Evolutionary conservation across 768 basidiomycete species (phyloP), one percentile per base, ranked within the genome.

Genomic region (Mycena galericulata): DNA sequence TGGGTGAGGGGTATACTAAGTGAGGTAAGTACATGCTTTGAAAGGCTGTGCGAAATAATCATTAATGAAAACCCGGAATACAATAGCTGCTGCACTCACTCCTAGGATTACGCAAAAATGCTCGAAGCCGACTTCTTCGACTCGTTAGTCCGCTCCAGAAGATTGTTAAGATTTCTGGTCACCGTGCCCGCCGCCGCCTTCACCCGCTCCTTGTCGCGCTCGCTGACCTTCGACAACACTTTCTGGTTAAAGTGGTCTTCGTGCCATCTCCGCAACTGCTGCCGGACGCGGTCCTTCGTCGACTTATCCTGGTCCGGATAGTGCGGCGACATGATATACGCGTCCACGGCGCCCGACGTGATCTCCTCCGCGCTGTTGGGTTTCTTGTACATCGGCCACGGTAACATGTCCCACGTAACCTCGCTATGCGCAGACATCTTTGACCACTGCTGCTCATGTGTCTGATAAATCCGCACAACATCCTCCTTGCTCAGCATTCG

Each of bases 231-330:
- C 14, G 85, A 80, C 74, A 94, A 76, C 59, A 87, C 79, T 76
- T 90, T 89, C 38, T 88, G 88, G 71, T 94, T 90, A 74, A 95
- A 94, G 36, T 91, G 88, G 79, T 95, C 93, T 5, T 93, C 93
- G 78, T 95, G 93, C 93, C 92, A 95, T 70, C 85, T 81, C 77
- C 87, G 86, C 72, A 95, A 85, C 60, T 89, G 88, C 67, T 94
- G 92, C 81, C 89, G 92, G 70, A 93, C 84, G 17, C 92, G 88
- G 72, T 94, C 93, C 79, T 91, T 92, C 55, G 83, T 73, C 51
- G 81, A 80, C 77, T 85, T 88, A 30, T 89, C 88, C 62, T 76
- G 81, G 62, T 82, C 82, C 1, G 89, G 87, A 68, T 88, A 85
- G 64, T 86, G 76, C 14, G 86, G 81, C 18, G 89, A 89, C 62